Evolutionary conservation across 2,329 filamentous ascomycete species (phyloP).

Genomic region (Hypocrella siamensis): DNA sequence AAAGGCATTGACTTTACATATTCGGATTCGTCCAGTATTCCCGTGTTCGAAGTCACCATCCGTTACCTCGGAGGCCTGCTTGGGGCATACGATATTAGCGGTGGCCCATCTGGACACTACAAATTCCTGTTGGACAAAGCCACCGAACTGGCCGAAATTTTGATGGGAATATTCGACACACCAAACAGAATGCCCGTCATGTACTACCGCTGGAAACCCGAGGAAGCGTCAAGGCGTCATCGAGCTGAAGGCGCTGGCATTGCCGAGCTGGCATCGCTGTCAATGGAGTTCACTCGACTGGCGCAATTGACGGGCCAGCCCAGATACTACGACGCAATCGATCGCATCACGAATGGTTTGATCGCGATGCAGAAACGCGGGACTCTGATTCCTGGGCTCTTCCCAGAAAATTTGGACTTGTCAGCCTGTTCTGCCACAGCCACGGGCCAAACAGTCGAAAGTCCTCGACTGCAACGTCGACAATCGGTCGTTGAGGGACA

Average conservation of each 20-base stretch:
- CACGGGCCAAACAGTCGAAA: conserved; percentile 11
- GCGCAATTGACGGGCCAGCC: conserved; percentile 69
- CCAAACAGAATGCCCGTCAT: conserved; percentile 84
- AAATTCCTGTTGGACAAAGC: conserved; percentile 60
- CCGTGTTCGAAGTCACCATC: conserved; percentile 87
- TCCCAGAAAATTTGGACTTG: conserved; percentile 62
- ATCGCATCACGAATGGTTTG: conserved; percentile 68
- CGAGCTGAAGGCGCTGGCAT: conserved; percentile 42
- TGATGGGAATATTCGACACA: conserved; percentile 77
- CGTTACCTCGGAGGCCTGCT: conserved; percentile 79
- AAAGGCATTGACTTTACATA: conserved; percentile 71
- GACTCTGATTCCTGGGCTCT: conserved; percentile 62
- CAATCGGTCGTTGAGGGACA: not conserved
- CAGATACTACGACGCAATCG: conserved; percentile 82
- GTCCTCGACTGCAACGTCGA: conserved; percentile 3
- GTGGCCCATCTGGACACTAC: conserved; percentile 38
- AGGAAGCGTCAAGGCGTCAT: conserved; percentile 45
- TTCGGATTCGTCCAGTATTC: conserved; percentile 50
- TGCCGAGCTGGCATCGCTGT: conserved; percentile 65
- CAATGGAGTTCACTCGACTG: conserved; percentile 78
- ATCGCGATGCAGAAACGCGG: conserved; percentile 55
- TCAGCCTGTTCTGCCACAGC: conserved; percentile 57
- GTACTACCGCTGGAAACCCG: conserved; percentile 63
- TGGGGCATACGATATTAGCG: conserved; percentile 75
- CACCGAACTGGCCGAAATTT: conserved; percentile 60